Percentiles rank a stretch among this genome's conserved stretches.
These are phyloP conservation scores for Termitomyces sp. DNA, from an alignment of 1,284 basidiomycete species.

Conservation along the genomic window DNA sequence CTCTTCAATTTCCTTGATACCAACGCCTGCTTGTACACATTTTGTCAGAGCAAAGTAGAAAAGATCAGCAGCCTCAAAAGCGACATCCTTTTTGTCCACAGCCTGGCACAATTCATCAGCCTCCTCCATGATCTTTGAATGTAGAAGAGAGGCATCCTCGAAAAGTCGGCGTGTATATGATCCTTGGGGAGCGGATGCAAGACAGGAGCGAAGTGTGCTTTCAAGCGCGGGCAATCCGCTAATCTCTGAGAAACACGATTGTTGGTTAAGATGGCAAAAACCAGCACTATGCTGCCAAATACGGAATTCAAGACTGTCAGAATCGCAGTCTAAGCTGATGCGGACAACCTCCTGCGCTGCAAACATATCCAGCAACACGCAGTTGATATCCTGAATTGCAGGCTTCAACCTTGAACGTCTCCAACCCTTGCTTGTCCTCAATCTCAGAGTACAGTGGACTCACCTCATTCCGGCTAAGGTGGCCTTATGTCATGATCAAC, in stretches of 20 bases:
- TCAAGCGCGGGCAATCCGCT: slow-evolving; percentile 83
- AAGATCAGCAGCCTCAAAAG: slow-evolving; percentile 95
- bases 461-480: too few species aligned
- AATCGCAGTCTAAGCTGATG: slow-evolving; percentile 90
- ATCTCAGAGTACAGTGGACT: too few species aligned
- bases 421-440: too few species aligned
- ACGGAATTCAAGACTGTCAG: slow-evolving; percentile 87
- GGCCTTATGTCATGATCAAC: too few species aligned
- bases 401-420: too few species aligned
- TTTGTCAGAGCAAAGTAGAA: slow-evolving; percentile 91
- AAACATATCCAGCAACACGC: slow-evolving; percentile 88
- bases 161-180: slow-evolving; percentile 93
- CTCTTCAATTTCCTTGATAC: slow-evolving; percentile 80
- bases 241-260: slow-evolving; percentile 83
- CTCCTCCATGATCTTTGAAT: slow-evolving; percentile 97
- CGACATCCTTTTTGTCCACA: slow-evolving; percentile 77
- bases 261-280: slow-evolving; percentile 88
- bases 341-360: slow-evolving; percentile 86
- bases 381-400: slow-evolving; percentile 96
- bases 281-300: slow-evolving; percentile 89
- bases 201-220: slow-evolving; percentile 70
- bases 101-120: slow-evolving; percentile 94
- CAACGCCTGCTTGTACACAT: slow-evolving; percentile 83
- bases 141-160: slow-evolving; percentile 75
- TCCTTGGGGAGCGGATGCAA: slow-evolving; percentile 77